Base-by-base conservation (phyloP, 768 basidiomycete species). In the Chiua virens region DNA sequence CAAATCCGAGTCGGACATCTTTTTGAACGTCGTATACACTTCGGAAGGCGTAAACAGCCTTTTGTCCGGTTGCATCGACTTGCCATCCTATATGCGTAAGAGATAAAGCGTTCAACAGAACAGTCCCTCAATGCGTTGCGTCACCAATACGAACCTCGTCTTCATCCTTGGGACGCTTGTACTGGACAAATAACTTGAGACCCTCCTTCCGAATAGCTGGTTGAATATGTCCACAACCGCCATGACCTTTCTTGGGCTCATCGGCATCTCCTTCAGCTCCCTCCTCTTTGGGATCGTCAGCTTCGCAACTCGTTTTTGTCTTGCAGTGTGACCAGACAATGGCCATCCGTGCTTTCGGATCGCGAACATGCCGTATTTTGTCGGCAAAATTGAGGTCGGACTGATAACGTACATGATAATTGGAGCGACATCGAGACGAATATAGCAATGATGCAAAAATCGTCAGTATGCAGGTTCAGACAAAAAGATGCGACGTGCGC, bases 171-270 rank as follows among this genome's bases (percentile, higher is more conserved):
- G 84, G 73, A 62, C 89, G 87, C 74, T 97, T 98, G 77, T 94
- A 95, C 55, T 96, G 91, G 21, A 93, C 82, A 62, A 94, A 95
- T 23, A 98, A 77, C 72, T 98, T 98, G 53, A 98, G 70, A 11
- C 92, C 97, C 68, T 99, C 97, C 74, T 95, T 98, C 55, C 97
- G 75, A 61, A 98, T 81, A 45, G 79, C 75, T 0, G 97, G 97
- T 68, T 99, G 97, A 23, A 79, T 70, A 62, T 94, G 92, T 39
- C 97, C 97, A 70, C 97, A 98, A 15, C 97, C 97, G n/a, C 93
- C 95, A 54, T 98, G 97, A 3, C 92, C 92, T 64, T 85, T 89
- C 75, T 91, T 92, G 42, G 81, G 77, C 56, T 91, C 92, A 35
- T 72, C 75, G 14, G 81, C 85, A 34, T 73, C 72, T 30, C 75